phyloP scores from a whole-genome alignment of 345 rosid genomes.

The Corchorus olitorius region DNA sequence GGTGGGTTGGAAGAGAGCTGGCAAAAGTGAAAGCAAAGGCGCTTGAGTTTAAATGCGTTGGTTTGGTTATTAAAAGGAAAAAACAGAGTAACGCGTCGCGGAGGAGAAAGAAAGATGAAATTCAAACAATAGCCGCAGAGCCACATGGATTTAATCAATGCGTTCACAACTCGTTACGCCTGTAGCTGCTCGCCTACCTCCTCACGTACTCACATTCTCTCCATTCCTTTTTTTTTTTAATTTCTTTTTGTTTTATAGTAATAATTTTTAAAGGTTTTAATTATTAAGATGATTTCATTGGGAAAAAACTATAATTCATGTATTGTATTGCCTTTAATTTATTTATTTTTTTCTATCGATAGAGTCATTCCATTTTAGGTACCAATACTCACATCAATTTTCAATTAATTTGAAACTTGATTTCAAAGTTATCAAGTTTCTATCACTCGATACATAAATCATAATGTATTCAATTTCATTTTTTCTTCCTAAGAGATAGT shows the following conservation, averaged over 20 bases:
- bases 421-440: too few relatives aligned
- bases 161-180: conserved; percentile 10
- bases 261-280: too few relatives aligned
- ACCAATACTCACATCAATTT: too few relatives aligned
- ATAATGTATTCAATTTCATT: too few relatives aligned
- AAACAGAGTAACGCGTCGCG: background rate
- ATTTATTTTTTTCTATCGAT: too few relatives aligned
- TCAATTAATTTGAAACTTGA: too few relatives aligned
- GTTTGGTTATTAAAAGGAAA: background rate
- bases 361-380: too few relatives aligned
- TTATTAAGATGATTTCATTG: too few relatives aligned
- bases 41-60: background rate
- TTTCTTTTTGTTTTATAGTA: background rate
- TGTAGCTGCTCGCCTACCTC: background rate
- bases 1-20: background rate
- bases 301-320: too few relatives aligned
- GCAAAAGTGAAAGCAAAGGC: background rate
- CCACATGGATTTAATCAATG: conserved; percentile 21
- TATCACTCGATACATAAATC: too few relatives aligned
- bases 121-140: background rate
- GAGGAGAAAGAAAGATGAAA: background rate
- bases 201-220: conserved; percentile 30
- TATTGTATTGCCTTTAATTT: too few relatives aligned
- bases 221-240: background rate
- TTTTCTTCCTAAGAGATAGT: too few relatives aligned